These are phyloP conservation scores for Microcyclospora pomicola DNA, from an alignment of 2,329 filamentous ascomycete genomes.

Conservation along the genomic window DNA sequence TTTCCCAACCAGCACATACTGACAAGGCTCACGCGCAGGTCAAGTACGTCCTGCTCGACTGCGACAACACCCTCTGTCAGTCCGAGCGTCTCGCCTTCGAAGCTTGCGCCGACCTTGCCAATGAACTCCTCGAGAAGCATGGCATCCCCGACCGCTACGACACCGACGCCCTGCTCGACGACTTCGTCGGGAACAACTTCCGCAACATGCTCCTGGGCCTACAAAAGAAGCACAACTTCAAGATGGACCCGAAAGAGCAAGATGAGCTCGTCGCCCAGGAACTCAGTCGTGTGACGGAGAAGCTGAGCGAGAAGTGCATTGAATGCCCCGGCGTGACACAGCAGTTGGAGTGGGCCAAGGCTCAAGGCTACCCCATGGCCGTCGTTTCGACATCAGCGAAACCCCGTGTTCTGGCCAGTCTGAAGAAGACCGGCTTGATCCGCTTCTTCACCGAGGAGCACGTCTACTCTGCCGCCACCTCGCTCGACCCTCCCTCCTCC, in stretches of 20 bases:
- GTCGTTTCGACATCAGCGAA: conserved; percentile 74
- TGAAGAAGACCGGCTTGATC: conserved; percentile 66
- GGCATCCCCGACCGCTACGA: conserved; percentile 58
- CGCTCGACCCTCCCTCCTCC: conserved; percentile 63
- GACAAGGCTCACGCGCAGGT: conserved; percentile 13
- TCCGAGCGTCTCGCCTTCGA: conserved; percentile 86
- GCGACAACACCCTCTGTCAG: conserved; percentile 83
- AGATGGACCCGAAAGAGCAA: conserved; percentile 52
- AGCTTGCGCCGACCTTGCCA: conserved; percentile 78
- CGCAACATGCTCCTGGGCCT: conserved; percentile 75
- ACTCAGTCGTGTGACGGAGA: conserved; percentile 71
- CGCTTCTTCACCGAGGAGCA: conserved; percentile 64
- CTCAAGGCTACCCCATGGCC: conserved; percentile 51
- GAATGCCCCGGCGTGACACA: conserved; percentile 42
- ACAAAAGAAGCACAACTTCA: conserved; percentile 61
- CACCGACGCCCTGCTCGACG: conserved; percentile 60
- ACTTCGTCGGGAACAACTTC: conserved; percentile 92
- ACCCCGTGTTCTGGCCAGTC: conserved; percentile 60
- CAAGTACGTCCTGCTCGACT: conserved; percentile 41
- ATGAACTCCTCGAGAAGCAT: conserved; percentile 62
- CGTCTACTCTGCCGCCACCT: conserved; percentile 72
- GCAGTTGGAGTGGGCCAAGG: conserved; percentile 44
- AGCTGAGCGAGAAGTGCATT: conserved; percentile 38
- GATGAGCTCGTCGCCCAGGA: conserved; percentile 62
- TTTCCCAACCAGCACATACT: too few species aligned